Evolutionary conservation across 2,329 filamentous ascomycete species (phyloP).

Genomic region (Davidsoniella australis): DNA sequence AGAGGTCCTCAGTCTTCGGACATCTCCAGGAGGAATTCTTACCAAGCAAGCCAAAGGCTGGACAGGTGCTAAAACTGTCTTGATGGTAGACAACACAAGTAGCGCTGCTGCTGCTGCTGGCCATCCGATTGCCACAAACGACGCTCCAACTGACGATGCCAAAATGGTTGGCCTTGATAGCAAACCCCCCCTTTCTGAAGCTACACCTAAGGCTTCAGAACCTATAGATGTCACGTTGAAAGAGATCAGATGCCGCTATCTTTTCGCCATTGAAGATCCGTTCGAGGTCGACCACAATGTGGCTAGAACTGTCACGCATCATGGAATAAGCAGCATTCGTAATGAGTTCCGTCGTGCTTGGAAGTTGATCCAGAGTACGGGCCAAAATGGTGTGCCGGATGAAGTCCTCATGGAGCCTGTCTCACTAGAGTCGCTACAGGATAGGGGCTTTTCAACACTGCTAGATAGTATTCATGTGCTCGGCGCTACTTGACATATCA

Average conservation of each 20-base stretch:
- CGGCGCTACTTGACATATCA: too few species aligned
- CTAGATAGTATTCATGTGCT: slow-evolving; percentile 6
- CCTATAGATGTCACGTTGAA: slow-evolving; percentile 29
- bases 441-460: slow-evolving; percentile 16
- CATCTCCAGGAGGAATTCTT: slow-evolving; percentile 44
- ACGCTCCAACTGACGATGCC: slow-evolving; percentile 2
- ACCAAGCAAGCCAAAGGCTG: slow-evolving; percentile 68
- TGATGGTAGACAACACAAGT: slow-evolving; percentile 10
- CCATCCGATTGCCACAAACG: slow-evolving; percentile 6
- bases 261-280: slow-evolving; percentile 83
- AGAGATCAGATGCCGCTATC: slow-evolving; percentile 61
- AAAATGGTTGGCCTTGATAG: slow-evolving; percentile 6
- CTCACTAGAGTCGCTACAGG: slow-evolving; percentile 20
- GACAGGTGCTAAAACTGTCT: slow-evolving; percentile 61
- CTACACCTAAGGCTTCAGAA: not conserved
- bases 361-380: slow-evolving; percentile 44
- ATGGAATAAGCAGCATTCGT: slow-evolving; percentile 63
- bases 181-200: slow-evolving; percentile 12
- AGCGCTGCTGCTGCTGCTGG: not conserved
- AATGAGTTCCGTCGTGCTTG: slow-evolving; percentile 74
- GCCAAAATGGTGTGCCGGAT: slow-evolving; percentile 19
- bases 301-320: slow-evolving; percentile 67
- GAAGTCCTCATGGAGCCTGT: slow-evolving; percentile 39
- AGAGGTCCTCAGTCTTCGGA: slow-evolving; percentile 64
- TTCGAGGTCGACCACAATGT: slow-evolving; percentile 83